Base-by-base conservation (phyloP, 805 yeast genomes). In the Pichia insulana region DNA sequence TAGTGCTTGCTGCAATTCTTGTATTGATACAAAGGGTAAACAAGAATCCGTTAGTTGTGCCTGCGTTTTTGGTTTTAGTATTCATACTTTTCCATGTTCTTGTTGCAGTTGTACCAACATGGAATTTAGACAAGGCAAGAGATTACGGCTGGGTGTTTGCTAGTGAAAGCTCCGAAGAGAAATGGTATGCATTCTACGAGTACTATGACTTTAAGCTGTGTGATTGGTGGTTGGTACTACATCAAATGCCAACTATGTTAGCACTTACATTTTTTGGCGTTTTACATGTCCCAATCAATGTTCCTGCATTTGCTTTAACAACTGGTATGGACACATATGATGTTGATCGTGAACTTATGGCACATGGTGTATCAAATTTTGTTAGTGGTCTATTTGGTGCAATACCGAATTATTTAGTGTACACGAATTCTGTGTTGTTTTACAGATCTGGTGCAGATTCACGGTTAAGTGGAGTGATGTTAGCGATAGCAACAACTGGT, bases 211-310 rank as follows among this genome's bases (percentile, higher is more conserved):
- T 87, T 53, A 60, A 63, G 4, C 60, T 71, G 25, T 92, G 87
- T n/a, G 78, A 85, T 59, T 86, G 95, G 92, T 56, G 64, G 47
- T 70, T 80, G 25, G 69, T 92, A 20, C 37, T 77, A 2, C 65
- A 71, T 41, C 86, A 88, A 54, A 47, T 88, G 16, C 98, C 98
- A 6, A 83, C 95, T 2, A 92, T 92, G 96, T 64, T 90, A 42
- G 98, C 98, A 0, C 68, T 92, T 49, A 89, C 97, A 0, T 92
- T 92, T 58, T 92, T 92, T 56, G 98, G 98, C 11, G 83, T 92
- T 32, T 65, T 92, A 42, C 98, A 92, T 55, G 98, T 92, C 10
- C 98, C 98, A 4, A 92, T 92, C 46, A 92, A 92, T 58, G 97
- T 92, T 12, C 98, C 98, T 1, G 97, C 98, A 0, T 69, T 92